Percentiles rank a stretch among this genome's conserved stretches.
phyloP scores from a whole-genome alignment of 768 basidiomycete genomes.

The Leccinum longicurvipes region DNA sequence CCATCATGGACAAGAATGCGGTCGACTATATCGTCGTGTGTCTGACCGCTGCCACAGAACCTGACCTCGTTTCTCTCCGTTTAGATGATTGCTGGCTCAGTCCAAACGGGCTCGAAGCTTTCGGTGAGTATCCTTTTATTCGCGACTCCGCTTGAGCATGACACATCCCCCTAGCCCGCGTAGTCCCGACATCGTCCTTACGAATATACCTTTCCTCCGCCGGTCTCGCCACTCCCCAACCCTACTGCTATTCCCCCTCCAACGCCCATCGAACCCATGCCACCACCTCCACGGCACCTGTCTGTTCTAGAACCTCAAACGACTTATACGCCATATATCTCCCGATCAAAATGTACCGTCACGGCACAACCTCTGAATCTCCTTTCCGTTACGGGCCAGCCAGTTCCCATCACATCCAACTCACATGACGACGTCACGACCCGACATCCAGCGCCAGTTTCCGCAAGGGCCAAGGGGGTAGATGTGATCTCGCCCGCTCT shows the following conservation, averaged over 20 bases:
- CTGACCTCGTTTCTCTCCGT: conserved; percentile 63
- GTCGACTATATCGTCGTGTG: conserved; percentile 76
- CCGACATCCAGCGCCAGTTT: conserved; percentile 32
- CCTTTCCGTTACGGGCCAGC: conserved; percentile 41
- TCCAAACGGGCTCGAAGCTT: conserved; percentile 70
- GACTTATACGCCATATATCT: conserved; percentile 83
- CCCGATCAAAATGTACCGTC: conserved; percentile 50
- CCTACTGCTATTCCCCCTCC: conserved; percentile 15
- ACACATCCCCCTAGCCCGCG: too few relatives aligned
- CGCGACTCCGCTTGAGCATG: too few relatives aligned
- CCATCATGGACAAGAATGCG: conserved; percentile 51
- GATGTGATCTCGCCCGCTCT: too few relatives aligned
- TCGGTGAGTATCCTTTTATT: conserved; percentile 53
- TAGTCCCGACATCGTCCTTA: too few relatives aligned
- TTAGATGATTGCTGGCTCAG: conserved; percentile 78
- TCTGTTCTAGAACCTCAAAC: conserved; percentile 51
- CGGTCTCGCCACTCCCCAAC: conserved; percentile 32
- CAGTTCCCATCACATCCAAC: conserved; percentile 65
- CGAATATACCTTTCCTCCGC: too few relatives aligned
- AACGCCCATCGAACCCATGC: conserved; percentile 37
- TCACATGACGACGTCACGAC: conserved; percentile 52
- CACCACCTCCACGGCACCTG: conserved; percentile 51
- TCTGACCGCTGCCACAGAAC: conserved; percentile 39
- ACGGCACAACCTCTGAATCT: conserved; percentile 33
- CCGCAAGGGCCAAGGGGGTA: background rate